Evolutionary conservation across 139 green algal genomes (phyloP).

Genomic region (Nannochloris sp.): DNA sequence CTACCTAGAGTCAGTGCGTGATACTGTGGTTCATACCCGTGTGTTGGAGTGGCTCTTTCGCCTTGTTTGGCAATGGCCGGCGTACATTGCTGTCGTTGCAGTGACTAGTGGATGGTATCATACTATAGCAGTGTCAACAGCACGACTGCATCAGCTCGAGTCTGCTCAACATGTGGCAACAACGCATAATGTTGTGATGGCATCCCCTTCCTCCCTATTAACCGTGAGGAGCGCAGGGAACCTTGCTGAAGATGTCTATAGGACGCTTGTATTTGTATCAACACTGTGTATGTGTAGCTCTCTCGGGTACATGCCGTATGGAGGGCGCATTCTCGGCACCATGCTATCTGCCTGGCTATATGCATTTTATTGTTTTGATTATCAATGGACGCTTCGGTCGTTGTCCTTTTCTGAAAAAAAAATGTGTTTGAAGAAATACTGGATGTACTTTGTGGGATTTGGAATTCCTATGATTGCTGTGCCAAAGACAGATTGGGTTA

Average conservation of each 20-base stretch:
- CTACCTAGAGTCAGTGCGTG: no score
- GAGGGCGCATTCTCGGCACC: slow-evolving; percentile 26
- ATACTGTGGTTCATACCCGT: no score
- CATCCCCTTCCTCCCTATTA: not conserved
- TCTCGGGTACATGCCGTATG: not conserved
- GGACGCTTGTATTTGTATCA: slow-evolving; percentile 44
- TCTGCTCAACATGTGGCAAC: slow-evolving; percentile 15
- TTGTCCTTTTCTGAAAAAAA: slow-evolving; percentile 43
- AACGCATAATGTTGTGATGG: not conserved
- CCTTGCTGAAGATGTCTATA: slow-evolving; percentile 56
- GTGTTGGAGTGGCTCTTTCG: slow-evolving; percentile 27
- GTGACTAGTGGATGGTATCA: slow-evolving; percentile 67
- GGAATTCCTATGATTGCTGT: slow-evolving; percentile 39
- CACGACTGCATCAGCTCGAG: slow-evolving; percentile 6
- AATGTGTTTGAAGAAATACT: slow-evolving; percentile 58
- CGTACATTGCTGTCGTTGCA: slow-evolving; percentile 53
- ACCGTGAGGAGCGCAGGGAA: not conserved
- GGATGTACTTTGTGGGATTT: slow-evolving; percentile 73
- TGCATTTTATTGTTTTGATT: slow-evolving; percentile 81
- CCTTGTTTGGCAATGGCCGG: slow-evolving; percentile 61
- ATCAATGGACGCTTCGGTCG: slow-evolving; percentile 58
- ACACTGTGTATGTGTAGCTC: not conserved
- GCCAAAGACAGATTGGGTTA: slow-evolving; percentile 15
- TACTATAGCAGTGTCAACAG: slow-evolving; percentile 44
- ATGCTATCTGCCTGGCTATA: slow-evolving; percentile 66